These are phyloP conservation scores for Quillaja saponaria DNA, from an alignment of 306 rosid species.

Conservation along the genomic window DNA sequence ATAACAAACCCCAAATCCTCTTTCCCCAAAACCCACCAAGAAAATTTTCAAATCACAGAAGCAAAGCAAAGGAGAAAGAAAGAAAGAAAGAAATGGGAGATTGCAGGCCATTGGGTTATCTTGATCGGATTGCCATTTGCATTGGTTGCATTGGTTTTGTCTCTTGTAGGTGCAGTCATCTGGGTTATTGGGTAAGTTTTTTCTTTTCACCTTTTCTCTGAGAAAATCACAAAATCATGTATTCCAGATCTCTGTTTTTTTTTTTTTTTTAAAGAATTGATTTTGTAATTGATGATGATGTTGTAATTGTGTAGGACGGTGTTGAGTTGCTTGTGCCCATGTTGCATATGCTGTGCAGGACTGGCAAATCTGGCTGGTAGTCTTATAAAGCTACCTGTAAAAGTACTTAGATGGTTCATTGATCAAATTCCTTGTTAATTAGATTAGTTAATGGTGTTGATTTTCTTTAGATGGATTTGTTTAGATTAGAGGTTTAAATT, in stretches of 20 bases:
- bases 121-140: conserved; percentile 84
- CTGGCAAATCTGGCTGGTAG: conserved; percentile 69
- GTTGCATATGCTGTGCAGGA: conserved; percentile 67
- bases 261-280: neutral
- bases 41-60: neutral
- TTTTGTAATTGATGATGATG: neutral
- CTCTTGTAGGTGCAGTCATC: conserved; percentile 67
- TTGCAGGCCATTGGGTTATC: conserved; percentile 84
- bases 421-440: conserved; percentile 65
- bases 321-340: conserved; percentile 83
- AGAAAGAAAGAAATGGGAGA: conserved; percentile 45
- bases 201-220: neutral
- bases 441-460: too few species aligned
- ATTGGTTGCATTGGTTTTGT: conserved; percentile 56
- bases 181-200: conserved; percentile 71
- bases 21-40: neutral
- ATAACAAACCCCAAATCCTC: neutral
- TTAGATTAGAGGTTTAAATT: too few species aligned
- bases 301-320: conserved; percentile 45
- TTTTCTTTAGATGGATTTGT: too few species aligned
- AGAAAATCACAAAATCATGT: too few species aligned
- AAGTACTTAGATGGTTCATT: conserved; percentile 59
- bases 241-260: neutral
- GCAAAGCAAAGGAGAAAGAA: neutral
- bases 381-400: conserved; percentile 73